These are phyloP conservation scores for Coemansia sp. DNA, from an alignment of 192 early-diverging fungal genomes.

Conservation along the genomic window DNA sequence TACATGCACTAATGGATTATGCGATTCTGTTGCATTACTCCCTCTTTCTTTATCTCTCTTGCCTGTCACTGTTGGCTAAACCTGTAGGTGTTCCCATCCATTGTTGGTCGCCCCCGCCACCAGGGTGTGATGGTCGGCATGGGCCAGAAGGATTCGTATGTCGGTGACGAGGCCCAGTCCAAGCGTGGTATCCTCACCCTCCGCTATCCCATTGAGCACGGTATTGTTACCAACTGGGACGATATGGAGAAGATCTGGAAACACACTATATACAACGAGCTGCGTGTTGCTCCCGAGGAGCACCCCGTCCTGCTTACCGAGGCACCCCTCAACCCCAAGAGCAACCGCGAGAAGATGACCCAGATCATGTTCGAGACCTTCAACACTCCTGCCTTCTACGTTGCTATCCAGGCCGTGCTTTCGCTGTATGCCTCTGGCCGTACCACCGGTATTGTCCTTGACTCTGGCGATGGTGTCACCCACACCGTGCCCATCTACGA, in stretches of 20 bases:
- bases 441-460: conserved; percentile 98
- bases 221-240: conserved; percentile 93
- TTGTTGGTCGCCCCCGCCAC: conserved; percentile 84
- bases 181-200: conserved; percentile 87
- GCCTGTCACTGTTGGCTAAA: not conserved
- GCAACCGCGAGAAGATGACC: conserved; percentile 99
- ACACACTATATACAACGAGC: conserved; percentile 97
- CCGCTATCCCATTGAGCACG: conserved; percentile 88
- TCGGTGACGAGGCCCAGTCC: conserved; percentile 88
- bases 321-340: conserved; percentile 96
- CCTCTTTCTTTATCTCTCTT: conserved; percentile 4
- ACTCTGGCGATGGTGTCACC: conserved; percentile 97
- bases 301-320: conserved; percentile 98
- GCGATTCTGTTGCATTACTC: conserved; percentile 1
- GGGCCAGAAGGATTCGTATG: conserved; percentile 89
- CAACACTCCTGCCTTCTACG: conserved; percentile 96
- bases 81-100: conserved; percentile 69
- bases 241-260: conserved; percentile 97
- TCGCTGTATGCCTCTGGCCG: conserved; percentile 95
- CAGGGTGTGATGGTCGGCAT: conserved; percentile 89
- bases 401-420: conserved; percentile 94
- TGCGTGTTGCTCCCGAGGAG: conserved; percentile 97
- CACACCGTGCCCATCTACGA: conserved; percentile 98
- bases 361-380: conserved; percentile 99
- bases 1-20: not conserved